Evolutionary conservation across 441 rosid genomes (phyloP).

Genomic region (Pelargonium australe): DNA sequence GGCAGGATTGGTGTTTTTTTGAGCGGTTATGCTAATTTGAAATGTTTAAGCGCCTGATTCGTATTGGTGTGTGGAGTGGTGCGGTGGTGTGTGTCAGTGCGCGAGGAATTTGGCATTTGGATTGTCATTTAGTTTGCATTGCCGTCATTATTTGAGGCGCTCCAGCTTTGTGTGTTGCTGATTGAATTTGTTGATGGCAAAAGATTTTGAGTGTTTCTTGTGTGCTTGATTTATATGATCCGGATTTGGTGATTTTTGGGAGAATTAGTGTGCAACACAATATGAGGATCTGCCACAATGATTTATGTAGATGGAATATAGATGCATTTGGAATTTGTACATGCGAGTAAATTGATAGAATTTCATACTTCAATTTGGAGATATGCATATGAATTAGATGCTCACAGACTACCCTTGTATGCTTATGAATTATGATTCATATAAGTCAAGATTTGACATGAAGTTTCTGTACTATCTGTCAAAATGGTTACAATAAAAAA

Average conservation of each 20-base stretch:
- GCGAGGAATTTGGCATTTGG: not conserved
- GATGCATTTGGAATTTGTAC: no score
- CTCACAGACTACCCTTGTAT: not conserved
- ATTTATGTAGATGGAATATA: no score
- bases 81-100: not conserved
- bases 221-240: not conserved
- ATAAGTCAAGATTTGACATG: not conserved
- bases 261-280: not conserved
- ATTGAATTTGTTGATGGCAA: no score
- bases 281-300: no score
- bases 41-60: not conserved
- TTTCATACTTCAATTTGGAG: not conserved
- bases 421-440: not conserved
- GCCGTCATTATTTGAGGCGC: not conserved
- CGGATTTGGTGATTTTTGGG: not conserved
- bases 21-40: not conserved
- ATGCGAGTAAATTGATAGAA: constrained; percentile 1
- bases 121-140: not conserved
- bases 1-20: not conserved
- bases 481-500: not conserved
- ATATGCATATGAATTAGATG: not conserved
- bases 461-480: constrained; percentile 1
- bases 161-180: no score
- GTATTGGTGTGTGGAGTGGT: not conserved
- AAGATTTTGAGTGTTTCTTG: not conserved